Evolutionary conservation across 257 asterid species (phyloP).

Genomic region (Solanum verrucosum): DNA sequence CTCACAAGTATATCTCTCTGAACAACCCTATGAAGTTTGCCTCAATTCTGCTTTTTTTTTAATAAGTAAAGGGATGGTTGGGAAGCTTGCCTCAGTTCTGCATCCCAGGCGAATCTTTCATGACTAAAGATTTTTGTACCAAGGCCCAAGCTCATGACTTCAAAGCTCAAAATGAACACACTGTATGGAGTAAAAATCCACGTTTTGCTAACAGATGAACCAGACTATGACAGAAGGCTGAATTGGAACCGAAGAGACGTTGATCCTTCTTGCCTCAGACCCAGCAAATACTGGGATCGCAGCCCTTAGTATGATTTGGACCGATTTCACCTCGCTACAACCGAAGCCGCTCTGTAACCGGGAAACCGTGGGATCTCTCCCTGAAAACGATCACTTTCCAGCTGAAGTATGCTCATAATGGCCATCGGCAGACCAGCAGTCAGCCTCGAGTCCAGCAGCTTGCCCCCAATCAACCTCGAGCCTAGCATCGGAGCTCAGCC

Average conservation of each 20-base stretch:
- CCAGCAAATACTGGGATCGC: background rate
- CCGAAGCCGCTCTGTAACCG: background rate
- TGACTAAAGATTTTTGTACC: background rate
- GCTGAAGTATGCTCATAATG: background rate
- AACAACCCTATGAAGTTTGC: background rate
- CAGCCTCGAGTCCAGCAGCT: background rate
- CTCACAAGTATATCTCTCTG: background rate
- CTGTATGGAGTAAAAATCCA: background rate
- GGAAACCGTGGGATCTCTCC: background rate
- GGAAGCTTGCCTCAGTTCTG: background rate
- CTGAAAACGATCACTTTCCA: background rate
- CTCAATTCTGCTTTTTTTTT: background rate
- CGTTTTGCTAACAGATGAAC: background rate
- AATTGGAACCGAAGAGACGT: background rate
- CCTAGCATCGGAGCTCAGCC: background rate
- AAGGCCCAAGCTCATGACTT: background rate
- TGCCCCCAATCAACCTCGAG: background rate
- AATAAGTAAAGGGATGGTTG: background rate
- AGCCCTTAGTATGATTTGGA: background rate
- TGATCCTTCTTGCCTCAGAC: background rate
- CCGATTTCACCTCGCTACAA: background rate
- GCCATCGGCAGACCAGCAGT: background rate
- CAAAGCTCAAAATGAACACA: background rate
- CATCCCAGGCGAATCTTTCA: background rate
- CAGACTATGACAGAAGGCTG: background rate